These are phyloP conservation scores for Diutina mesorugosa DNA, from an alignment of 1,139 yeast genomes.

Conservation along the genomic window DNA sequence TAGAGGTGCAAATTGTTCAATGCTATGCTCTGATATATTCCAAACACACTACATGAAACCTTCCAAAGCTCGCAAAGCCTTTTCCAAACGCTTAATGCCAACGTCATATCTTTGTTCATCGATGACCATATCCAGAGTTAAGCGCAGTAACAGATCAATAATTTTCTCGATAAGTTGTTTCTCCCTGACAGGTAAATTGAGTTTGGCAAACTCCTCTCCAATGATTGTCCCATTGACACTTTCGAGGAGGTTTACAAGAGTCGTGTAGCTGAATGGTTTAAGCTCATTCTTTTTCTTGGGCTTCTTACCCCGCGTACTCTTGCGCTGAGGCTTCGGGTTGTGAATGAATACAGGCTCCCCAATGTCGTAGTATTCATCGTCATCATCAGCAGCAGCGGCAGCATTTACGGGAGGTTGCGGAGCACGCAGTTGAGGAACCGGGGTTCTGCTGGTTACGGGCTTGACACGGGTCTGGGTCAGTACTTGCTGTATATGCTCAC, in stretches of 20 bases:
- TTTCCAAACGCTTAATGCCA: slow-evolving; percentile 67
- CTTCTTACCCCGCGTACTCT: not conserved
- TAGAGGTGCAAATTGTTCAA: too few species aligned
- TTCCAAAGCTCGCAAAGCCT: slow-evolving; percentile 74
- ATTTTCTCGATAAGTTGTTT: slow-evolving; percentile 72
- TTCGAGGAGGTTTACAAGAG: slow-evolving; percentile 43
- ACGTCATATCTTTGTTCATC: slow-evolving; percentile 71
- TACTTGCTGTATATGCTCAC: not conserved
- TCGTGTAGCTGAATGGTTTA: slow-evolving; percentile 34
- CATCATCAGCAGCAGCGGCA: not conserved
- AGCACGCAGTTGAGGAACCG: not conserved
- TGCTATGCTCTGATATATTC: not conserved
- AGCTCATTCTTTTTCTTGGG: not conserved
- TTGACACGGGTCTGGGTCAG: not conserved
- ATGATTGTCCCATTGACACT: slow-evolving; percentile 54
- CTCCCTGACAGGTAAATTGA: slow-evolving; percentile 67
- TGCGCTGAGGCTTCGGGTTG: not conserved
- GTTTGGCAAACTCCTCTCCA: slow-evolving; percentile 59
- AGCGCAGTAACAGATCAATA: slow-evolving; percentile 69
- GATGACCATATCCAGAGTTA: slow-evolving; percentile 80
- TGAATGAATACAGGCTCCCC: slow-evolving; percentile 2
- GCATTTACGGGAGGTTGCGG: not conserved
- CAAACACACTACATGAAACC: slow-evolving; percentile 34
- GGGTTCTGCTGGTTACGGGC: not conserved
- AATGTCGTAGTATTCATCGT: slow-evolving; percentile 1